These are phyloP conservation scores for Termitomyces bulborhizus DNA, from an alignment of 768 basidiomycete genomes.

Conservation along the genomic window DNA sequence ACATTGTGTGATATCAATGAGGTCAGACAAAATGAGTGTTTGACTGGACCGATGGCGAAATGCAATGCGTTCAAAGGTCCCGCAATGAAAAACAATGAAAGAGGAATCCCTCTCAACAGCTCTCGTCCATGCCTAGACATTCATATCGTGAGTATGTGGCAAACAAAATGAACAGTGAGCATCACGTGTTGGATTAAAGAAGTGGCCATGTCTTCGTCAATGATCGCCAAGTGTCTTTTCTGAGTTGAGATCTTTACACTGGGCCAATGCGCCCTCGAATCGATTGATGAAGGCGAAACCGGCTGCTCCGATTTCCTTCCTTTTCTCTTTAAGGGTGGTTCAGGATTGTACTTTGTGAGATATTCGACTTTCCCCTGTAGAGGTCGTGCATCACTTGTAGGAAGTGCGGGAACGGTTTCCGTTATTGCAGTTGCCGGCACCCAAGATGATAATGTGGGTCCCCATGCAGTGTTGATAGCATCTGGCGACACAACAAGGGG, in stretches of 20 bases:
- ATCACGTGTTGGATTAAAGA: constrained; percentile 5
- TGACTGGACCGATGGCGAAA: constrained; percentile 7
- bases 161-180: background rate
- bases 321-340: background rate
- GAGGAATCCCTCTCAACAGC: constrained; percentile 5
- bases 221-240: background rate
- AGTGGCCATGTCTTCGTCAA: background rate
- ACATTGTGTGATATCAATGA: background rate
- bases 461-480: background rate
- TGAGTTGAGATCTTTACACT: background rate
- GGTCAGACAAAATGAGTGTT: constrained; percentile 5
- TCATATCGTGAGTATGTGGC: no score
- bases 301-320: no score
- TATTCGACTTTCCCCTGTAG: background rate
- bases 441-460: background rate
- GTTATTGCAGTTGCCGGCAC: background rate
- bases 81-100: constrained; percentile 6
- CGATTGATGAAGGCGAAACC: background rate
- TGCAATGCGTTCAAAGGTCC: background rate
- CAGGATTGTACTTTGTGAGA: background rate
- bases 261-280: background rate
- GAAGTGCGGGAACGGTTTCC: background rate
- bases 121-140: constrained; percentile 4
- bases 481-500: background rate
- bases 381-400: no score